A percentile compares a stretch with the other conserved stretches of the same genome.
phyloP scores from a whole-genome alignment of 2,329 filamentous ascomycete genomes.

The Aspergillus chevalieri region DNA sequence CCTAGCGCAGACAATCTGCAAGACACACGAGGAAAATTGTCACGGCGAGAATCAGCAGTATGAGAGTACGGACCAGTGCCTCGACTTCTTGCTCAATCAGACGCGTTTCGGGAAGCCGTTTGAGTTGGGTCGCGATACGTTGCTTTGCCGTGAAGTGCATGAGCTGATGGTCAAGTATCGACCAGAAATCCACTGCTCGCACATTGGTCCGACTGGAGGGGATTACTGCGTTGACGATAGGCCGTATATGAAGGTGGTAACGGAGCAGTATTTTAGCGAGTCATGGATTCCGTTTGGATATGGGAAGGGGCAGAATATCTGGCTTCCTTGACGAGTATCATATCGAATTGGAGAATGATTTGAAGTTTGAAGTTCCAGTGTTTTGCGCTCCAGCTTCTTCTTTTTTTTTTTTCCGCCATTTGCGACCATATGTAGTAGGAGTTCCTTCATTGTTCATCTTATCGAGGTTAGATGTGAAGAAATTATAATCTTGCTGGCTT shows the following conservation, averaged over 20 bases:
- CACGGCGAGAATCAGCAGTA: slow-evolving; percentile 17
- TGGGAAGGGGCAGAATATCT: slow-evolving; percentile 14
- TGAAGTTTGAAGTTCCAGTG: no score
- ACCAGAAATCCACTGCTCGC: slow-evolving; percentile 20
- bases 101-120: slow-evolving; percentile 19
- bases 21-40: slow-evolving; percentile 16
- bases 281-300: slow-evolving; percentile 21
- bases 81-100: slow-evolving; percentile 13
- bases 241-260: slow-evolving; percentile 16
- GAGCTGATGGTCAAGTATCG: slow-evolving; percentile 24
- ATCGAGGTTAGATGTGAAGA: no score
- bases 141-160: slow-evolving; percentile 24
- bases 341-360: background rate
- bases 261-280: slow-evolving; percentile 17
- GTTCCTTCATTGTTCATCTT: no score
- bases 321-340: slow-evolving; percentile 10
- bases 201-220: slow-evolving; percentile 22
- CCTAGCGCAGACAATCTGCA: slow-evolving; percentile 16
- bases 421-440: no score
- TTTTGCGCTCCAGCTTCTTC: no score
- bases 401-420: no score
- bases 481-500: no score
- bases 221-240: slow-evolving; percentile 24
- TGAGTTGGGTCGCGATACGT: slow-evolving; percentile 20
- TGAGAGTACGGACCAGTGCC: slow-evolving; percentile 9